Conservation (phyloP, 352 stramenopile species). For the Phytopythium litorale region DNA sequence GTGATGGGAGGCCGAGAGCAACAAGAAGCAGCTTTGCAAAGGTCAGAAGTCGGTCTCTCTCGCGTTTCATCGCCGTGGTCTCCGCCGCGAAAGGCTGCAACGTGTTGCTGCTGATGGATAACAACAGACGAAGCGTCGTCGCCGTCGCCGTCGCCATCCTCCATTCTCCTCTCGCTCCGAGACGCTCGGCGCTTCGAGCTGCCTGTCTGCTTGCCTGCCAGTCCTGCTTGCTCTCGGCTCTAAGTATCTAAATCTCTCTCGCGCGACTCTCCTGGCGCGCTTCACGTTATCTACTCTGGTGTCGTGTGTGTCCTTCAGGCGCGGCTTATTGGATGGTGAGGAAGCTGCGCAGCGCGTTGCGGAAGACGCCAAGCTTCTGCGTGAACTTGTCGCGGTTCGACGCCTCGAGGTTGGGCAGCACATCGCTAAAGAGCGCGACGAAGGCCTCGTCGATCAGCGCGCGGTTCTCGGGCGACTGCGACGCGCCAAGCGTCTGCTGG, state of each 20-base stretch:
- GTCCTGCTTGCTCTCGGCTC: neutral
- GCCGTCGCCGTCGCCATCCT: neutral
- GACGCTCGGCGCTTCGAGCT: neutral
- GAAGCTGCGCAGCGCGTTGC: conserved; percentile 93
- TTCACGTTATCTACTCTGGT: neutral
- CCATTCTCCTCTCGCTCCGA: neutral
- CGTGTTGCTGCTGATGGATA: neutral
- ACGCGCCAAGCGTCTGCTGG: conserved; percentile 94
- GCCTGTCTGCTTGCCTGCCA: neutral
- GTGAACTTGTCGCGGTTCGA: conserved; percentile 98
- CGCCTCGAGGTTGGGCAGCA: conserved; percentile 95
- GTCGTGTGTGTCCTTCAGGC: neutral
- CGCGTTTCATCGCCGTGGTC: neutral
- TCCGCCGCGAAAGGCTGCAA: neutral
- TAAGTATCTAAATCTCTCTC: conserved; percentile 7
- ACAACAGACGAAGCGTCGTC: neutral
- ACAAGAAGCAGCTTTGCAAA: neutral
- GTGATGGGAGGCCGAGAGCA: neutral
- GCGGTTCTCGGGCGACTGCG: conserved; percentile 92
- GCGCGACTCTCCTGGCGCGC: neutral
- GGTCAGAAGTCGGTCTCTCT: neutral
- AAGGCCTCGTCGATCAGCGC: conserved; percentile 95
- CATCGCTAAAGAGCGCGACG: conserved; percentile 93
- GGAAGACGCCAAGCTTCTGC: conserved; percentile 96
- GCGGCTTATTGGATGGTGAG: conserved; percentile 81